A percentile compares a stretch with the other conserved stretches of the same genome.
phyloP scores from a whole-genome alignment of 257 asterid species.

The Nicotiana undulata region DNA sequence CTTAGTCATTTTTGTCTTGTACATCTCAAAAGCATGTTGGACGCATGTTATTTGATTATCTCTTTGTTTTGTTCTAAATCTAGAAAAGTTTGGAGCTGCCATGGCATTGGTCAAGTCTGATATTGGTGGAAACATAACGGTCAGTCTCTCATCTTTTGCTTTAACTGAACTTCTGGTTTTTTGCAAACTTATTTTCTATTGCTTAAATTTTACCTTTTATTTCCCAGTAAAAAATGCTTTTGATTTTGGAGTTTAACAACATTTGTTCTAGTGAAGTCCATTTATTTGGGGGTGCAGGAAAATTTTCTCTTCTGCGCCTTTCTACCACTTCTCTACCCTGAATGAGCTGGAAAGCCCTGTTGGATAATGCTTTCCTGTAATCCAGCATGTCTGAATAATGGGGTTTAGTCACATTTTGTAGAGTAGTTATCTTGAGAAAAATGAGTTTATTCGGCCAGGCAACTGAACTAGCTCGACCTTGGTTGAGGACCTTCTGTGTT shows the following conservation, averaged over 20 bases:
- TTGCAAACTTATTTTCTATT: neutral
- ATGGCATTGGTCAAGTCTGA: conserved; percentile 92
- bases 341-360: neutral
- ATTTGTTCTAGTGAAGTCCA: neutral
- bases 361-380: neutral
- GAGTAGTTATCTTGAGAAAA: neutral
- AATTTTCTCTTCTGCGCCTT: neutral
- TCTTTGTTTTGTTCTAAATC: conserved; percentile 10
- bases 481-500: neutral
- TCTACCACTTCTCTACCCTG: neutral
- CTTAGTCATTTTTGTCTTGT: neutral
- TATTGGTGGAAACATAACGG: conserved; percentile 85
- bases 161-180: neutral
- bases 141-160: conserved; percentile 23
- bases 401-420: neutral
- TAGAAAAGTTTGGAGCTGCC: conserved; percentile 96
- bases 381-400: neutral
- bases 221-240: neutral
- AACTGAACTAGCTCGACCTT: neutral
- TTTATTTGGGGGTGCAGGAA: neutral
- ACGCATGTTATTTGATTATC: neutral
- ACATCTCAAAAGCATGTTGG: neutral
- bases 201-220: neutral
- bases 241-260: neutral
- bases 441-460: neutral